Percentiles rank a stretch among this genome's conserved stretches.
phyloP scores from a whole-genome alignment of 306 rosid species.

The Cicer arietinum region DNA sequence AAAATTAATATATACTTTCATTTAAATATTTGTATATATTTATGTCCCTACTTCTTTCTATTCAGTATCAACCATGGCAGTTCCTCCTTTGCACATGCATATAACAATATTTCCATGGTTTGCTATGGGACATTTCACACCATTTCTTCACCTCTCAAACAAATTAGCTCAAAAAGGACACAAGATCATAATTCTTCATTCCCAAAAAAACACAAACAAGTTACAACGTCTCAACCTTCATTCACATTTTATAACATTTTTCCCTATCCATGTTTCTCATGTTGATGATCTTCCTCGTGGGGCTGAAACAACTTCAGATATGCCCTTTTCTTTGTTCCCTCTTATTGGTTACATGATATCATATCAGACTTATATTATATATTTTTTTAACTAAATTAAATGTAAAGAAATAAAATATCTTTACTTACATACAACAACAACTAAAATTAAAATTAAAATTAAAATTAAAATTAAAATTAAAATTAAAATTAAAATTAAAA shows the following conservation, averaged over 20 bases:
- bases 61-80: conserved; percentile 27
- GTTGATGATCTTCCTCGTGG: conserved; percentile 39
- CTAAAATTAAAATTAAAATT: no score
- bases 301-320: conserved; percentile 49
- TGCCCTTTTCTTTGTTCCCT: conserved; percentile 7
- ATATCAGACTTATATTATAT: no score
- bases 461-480: no score
- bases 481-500: no score
- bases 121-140: conserved; percentile 46
- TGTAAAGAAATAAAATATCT: no score
- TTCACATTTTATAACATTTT: conserved; percentile 40
- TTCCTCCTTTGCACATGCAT: conserved; percentile 14
- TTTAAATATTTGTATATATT: no score
- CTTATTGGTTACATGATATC: neutral
- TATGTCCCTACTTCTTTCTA: neutral
- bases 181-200: conserved; percentile 34
- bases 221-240: conserved; percentile 30
- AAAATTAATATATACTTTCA: no score
- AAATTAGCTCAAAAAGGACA: conserved; percentile 42
- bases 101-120: conserved; percentile 47
- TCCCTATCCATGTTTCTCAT: conserved; percentile 39
- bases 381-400: no score
- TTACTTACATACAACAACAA: no score
- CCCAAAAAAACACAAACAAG: conserved; percentile 35
- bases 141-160: conserved; percentile 45